Conservation (phyloP, 768 basidiomycete genomes). For the Mycena chlorophos region DNA sequence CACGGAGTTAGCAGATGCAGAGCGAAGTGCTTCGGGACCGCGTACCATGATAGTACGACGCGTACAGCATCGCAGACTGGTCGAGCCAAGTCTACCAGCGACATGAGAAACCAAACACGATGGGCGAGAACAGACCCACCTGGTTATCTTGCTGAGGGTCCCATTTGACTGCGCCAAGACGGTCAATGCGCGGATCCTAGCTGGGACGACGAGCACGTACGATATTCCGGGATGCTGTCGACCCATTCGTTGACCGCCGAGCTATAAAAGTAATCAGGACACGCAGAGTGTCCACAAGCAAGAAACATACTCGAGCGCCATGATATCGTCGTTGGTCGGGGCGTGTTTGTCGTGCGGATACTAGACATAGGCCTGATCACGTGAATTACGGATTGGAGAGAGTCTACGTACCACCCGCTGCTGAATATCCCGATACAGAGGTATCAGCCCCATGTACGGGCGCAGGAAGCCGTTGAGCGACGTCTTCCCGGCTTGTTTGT, state of each 20-base stretch:
- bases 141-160: constrained; percentile 34
- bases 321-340: neutral
- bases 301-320: constrained; percentile 12
- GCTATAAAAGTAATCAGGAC: constrained; percentile 19
- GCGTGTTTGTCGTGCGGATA: neutral
- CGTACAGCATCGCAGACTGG: constrained; percentile 24
- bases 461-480: neutral
- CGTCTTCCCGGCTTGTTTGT: neutral
- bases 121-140: neutral
- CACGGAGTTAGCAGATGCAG: too few species aligned
- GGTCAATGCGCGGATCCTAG: constrained; percentile 3
- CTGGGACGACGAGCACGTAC: constrained; percentile 28
- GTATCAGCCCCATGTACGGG: neutral
- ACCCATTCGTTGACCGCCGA: constrained; percentile 65
- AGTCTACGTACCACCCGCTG: neutral
- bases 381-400: neutral
- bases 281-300: neutral
- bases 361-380: neutral
- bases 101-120: constrained; percentile 36
- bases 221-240: constrained; percentile 48
- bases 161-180: constrained; percentile 34
- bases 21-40: neutral
- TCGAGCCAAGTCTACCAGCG: constrained; percentile 7
- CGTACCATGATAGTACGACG: constrained; percentile 37
- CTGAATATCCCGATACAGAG: neutral